Base-by-base conservation (phyloP, 2,329 filamentous ascomycete genomes). In the Sporothrix inflata region DNA sequence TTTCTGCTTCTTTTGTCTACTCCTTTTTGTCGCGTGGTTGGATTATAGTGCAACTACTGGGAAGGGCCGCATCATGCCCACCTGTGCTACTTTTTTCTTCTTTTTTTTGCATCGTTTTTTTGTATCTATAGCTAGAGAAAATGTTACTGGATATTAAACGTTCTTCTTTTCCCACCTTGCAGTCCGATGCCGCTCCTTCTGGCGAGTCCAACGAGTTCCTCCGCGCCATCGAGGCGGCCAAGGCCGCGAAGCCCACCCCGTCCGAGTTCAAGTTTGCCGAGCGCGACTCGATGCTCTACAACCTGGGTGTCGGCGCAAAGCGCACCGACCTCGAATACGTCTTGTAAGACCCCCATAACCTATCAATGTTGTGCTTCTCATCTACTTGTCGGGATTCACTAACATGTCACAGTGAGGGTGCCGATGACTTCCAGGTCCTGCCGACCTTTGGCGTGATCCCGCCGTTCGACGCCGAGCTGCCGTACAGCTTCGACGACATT, bases 401-500 rank as follows among this genome's bases (percentile, higher is more conserved):
- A 47, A 66, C 4, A 67, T 11, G 7, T 12, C 16, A 19, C 71
- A 84, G 84, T 79, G 96, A 99, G 86, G 92, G 93, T 79, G 85
- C 90, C 79, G 94, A 98, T 71, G 88, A 96, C 81, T 99, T 99
- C 89, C 94, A 98, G 81, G 91, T 93, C 70, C 86, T 98, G 70
- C 96, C 96, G 70, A 97, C 94, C n/a, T 99, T 93, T 79, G 96
- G 94, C 80, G 96, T 98, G 74, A 91, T 99, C 78, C 96, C 96
- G n/a, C 92, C 91, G 78, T 98, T 98, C 85, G 92, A 92, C 83
- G 91, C 94, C 74, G 87, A 92, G 76, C 85, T 90, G 74, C 93
- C 95, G 38, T 98, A 92, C 85, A 90, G 86, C 81, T 87, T 96
- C 78, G 89, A 90, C 79, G 89, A 94, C 72, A 88, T 99, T 74